Evolutionary conservation across 305 asterid species (phyloP), one percentile per base, ranked within the genome.

Genomic region (Fraxinus greggii): DNA sequence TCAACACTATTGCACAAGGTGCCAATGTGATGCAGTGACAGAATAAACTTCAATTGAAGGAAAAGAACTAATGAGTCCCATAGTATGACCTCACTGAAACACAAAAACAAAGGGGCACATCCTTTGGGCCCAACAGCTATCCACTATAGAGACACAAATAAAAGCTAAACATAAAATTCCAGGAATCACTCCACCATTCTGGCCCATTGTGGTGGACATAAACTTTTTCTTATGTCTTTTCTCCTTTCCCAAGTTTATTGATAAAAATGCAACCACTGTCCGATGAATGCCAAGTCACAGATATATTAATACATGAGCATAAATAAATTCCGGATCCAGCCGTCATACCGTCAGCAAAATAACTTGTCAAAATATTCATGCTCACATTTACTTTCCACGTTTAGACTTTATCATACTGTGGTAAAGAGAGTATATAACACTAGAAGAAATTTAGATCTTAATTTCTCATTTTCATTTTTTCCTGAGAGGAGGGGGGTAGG

Each of bases 101-200:
- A 69, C 38, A 69, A 69, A 69, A 69, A 29, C 40, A 69, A 81
- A 56, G 54, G 70, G 72, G 56, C 79, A 56, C 78, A 76, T 80
- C 67, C 78, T 75, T 80, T 73, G 19, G 84, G 77, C 83, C 83
- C 84, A 84, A 54, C 77, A 70, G 59, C 75, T 28, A 76, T 73
- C 86, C 88, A 83, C 77, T 75, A 79, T 77, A 69, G 80, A 85
- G 86, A 87, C 87, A 86, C 1, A 69, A 56, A 81, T 56, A 75
- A 80, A 82, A 84, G 61, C 65, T n/a, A 81, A 24, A 15, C 73
- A 67, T 12, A 56, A 42, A 72, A 54, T 19, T 82, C 70, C 86
- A 67, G 51, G 33, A 51, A 35, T 35, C 35, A 78, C 26, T 69
- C 84, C 13, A 75, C 75, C 85, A 85, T 78, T 63, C 48, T 54